Evolutionary conservation across 2,329 filamentous ascomycete genomes (phyloP), one percentile per base, ranked within the genome.

Genomic region (Fusarium irregulare): DNA sequence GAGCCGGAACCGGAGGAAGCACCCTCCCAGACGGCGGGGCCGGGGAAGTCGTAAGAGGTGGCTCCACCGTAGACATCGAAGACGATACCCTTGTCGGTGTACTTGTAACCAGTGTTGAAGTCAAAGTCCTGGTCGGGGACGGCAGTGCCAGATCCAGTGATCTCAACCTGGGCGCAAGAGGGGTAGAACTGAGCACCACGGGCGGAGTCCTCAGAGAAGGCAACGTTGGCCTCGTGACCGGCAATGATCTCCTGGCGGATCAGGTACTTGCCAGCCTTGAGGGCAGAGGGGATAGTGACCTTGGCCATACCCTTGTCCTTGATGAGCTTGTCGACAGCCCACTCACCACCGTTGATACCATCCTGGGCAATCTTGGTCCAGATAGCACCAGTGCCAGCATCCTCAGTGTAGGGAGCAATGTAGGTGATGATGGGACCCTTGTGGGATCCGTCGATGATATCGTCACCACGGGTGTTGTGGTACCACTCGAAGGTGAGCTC

Each of bases 91-190:
- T 85, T 77, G 76, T 90, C 88, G 57, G 80, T 78, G 72, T 82
- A 79, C 55, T 80, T 88, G 83, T 91, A 91, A 62, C 87, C 88
- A 30, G 57, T 75, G 78, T 83, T 80, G 75, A 86, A 82, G 75
- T 83, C 79, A 56, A 85, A 85, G 73, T 67, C 71, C 74, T 80
- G 65, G 63, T 77, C 72, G 23, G 84, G 83, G 80, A 74, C 69
- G 37, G 67, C 68, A 46, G 55, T 61, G 30, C 75, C 87, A 45
- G 80, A 79, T 54, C 87, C 87, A 34, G 85, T 85, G 68, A 91
- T 80, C 75, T 88, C 83, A 67, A 91, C 75, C 81, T 91, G 89
- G 72, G 88, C 80, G 77, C 89, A 87, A 68, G 84, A 83, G 60
- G 86, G 85, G 78, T 87, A 87, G 78, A 86, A 86, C 71, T 76